Conservation (phyloP, 2,329 filamentous ascomycete species). For the Colletotrichum salicis region DNA sequence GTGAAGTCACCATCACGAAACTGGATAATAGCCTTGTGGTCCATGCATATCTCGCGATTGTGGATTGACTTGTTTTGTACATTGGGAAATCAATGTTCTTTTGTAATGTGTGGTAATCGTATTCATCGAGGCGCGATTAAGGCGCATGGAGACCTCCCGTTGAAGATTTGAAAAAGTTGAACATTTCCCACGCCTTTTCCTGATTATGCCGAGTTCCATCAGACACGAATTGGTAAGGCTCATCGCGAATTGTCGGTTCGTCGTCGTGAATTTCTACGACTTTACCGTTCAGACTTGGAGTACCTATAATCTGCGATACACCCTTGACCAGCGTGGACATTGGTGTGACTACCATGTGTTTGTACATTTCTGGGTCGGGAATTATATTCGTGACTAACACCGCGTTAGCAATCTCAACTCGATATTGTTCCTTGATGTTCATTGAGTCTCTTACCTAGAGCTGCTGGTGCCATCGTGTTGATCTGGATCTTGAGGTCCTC, state of each 20-base stretch:
- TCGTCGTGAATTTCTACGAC: neutral
- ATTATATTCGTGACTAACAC: neutral
- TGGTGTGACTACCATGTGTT: neutral
- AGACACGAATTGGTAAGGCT: neutral
- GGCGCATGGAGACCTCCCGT: neutral
- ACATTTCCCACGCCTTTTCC: neutral
- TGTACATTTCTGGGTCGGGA: neutral
- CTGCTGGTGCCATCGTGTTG: slow-evolving; percentile 2
- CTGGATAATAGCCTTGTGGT: too few relatives aligned
- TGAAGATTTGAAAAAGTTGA: neutral
- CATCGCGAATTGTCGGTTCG: neutral
- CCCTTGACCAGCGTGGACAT: neutral
- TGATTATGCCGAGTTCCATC: neutral
- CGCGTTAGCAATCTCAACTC: neutral
- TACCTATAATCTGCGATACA: neutral
- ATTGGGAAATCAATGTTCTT: neutral
- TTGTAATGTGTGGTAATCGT: too few relatives aligned
- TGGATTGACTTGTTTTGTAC: too few relatives aligned
- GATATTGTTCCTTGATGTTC: neutral
- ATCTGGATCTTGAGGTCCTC: slow-evolving; percentile 5
- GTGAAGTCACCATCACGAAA: too few relatives aligned
- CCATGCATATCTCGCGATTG: too few relatives aligned
- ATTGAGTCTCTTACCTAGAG: neutral
- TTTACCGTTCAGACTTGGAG: neutral
- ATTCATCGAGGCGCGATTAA: neutral